A percentile compares a stretch with the other conserved stretches of the same genome.
Evolutionary conservation across 2,329 filamentous ascomycete genomes (phyloP).

Genomic region (Nothophaeocryptopus gaeumannii): DNA sequence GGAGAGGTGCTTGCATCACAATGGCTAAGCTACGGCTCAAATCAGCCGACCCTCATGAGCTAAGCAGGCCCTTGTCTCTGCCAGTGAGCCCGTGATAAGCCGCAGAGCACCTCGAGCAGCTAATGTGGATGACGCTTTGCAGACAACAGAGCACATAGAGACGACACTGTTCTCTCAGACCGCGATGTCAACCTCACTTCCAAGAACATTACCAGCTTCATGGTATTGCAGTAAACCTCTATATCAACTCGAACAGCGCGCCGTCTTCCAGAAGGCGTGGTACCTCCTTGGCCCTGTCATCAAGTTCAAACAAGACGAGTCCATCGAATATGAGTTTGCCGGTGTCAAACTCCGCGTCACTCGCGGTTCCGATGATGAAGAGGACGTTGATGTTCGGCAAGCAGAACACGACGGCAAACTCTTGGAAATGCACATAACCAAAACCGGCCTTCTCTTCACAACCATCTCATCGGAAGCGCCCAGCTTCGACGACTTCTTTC

Average conservation of each 20-base stretch:
- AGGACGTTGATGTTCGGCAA: slow-evolving; percentile 40
- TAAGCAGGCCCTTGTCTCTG: too few species aligned
- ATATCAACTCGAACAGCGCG: slow-evolving; percentile 44
- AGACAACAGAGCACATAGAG: too few species aligned
- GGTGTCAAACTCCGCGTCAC: slow-evolving; percentile 44
- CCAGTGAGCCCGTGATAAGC: too few species aligned
- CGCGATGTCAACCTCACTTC: slow-evolving; percentile 13
- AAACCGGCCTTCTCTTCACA: slow-evolving; percentile 53
- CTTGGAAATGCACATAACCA: slow-evolving; percentile 44
- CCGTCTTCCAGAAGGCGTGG: slow-evolving; percentile 40
- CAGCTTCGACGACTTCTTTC: slow-evolving; percentile 54
- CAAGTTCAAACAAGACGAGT: slow-evolving; percentile 44
- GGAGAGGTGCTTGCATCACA: too few species aligned
- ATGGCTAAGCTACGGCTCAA: too few species aligned
- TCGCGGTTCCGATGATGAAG: slow-evolving; percentile 34
- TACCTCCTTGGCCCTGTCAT: slow-evolving; percentile 48
- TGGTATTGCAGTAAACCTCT: slow-evolving; percentile 43
- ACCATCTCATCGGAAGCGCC: slow-evolving; percentile 50
- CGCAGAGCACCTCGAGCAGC: too few species aligned
- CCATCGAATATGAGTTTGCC: slow-evolving; percentile 51
- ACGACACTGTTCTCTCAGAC: too few species aligned
- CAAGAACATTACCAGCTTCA: slow-evolving; percentile 40
- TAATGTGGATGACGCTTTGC: too few species aligned
- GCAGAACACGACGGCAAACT: slow-evolving; percentile 34
- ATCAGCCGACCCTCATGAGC: too few species aligned